Percentiles rank a stretch among this genome's conserved stretches.
Evolutionary conservation across 495 filamentous ascomycete species (phyloP).

Genomic region (Letharia columbiana): DNA sequence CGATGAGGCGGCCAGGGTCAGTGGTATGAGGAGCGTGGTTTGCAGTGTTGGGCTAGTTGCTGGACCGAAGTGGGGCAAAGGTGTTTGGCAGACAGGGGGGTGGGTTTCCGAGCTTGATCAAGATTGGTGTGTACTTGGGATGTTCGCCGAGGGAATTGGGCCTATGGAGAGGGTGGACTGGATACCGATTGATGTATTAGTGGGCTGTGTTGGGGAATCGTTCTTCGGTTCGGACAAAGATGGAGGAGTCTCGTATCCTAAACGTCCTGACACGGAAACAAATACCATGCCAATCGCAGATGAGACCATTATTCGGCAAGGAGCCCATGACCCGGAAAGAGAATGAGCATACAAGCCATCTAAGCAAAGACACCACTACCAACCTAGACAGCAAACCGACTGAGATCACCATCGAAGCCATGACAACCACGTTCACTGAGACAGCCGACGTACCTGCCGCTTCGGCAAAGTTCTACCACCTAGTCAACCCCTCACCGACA

Average conservation of each 20-base stretch:
- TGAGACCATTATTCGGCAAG: too few relatives aligned
- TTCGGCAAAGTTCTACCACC: neutral
- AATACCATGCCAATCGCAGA: too few relatives aligned
- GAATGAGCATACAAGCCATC: too few relatives aligned
- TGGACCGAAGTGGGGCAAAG: neutral
- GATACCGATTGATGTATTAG: slow-evolving; percentile 40
- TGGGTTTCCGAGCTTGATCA: slow-evolving; percentile 43
- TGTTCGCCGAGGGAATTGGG: slow-evolving; percentile 34
- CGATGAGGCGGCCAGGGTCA: neutral
- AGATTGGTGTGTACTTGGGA: slow-evolving; percentile 37
- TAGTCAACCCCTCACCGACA: neutral
- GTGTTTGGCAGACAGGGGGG: slow-evolving; percentile 44
- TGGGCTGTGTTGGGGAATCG: slow-evolving; percentile 31
- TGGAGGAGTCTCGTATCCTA: too few relatives aligned
- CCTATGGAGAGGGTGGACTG: slow-evolving; percentile 30
- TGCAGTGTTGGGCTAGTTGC: slow-evolving; percentile 6
- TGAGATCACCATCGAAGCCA: too few relatives aligned
- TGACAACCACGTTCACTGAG: too few relatives aligned
- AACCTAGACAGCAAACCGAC: too few relatives aligned
- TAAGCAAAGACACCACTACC: too few relatives aligned
- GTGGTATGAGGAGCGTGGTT: neutral
- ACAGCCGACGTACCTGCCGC: too few relatives aligned
- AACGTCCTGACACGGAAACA: too few relatives aligned
- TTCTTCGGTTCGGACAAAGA: neutral
- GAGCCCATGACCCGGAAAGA: too few relatives aligned